phyloP scores from a whole-genome alignment of 1,284 basidiomycete genomes.

The Ceratobasidium sp. region DNA sequence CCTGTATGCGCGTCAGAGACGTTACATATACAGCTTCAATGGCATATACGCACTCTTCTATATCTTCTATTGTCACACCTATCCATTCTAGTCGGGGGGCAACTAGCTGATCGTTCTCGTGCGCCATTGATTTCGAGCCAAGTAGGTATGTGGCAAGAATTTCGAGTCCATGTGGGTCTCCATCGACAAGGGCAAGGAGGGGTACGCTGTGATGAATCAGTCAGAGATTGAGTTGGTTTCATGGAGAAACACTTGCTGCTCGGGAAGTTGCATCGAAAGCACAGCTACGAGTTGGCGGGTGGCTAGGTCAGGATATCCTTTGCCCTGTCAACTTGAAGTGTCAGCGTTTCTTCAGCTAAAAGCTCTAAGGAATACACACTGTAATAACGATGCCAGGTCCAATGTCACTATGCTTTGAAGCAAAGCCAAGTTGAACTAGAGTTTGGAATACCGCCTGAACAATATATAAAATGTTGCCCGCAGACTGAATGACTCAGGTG shows the following conservation, averaged over 20 bases:
- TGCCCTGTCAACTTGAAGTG: slow-evolving; percentile 72
- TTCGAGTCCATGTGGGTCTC: slow-evolving; percentile 90
- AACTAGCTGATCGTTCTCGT: slow-evolving; percentile 75
- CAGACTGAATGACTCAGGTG: neutral
- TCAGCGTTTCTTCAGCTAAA: neutral
- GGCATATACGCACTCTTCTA: slow-evolving; percentile 64
- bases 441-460: slow-evolving; percentile 89
- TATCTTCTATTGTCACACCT: slow-evolving; percentile 80
- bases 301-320: slow-evolving; percentile 93
- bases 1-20: slow-evolving; percentile 18
- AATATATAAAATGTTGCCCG: neutral
- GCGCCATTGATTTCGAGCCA: slow-evolving; percentile 73
- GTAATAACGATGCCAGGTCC: slow-evolving; percentile 80
- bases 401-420: slow-evolving; percentile 62
- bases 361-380: slow-evolving; percentile 58
- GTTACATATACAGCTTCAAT: neutral
- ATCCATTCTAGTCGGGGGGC: slow-evolving; percentile 81
- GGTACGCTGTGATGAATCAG: slow-evolving; percentile 67
- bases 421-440: slow-evolving; percentile 72
- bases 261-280: slow-evolving; percentile 75
- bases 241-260: slow-evolving; percentile 56
- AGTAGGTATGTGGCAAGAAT: slow-evolving; percentile 89
- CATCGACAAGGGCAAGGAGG: slow-evolving; percentile 86
- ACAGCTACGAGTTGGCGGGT: slow-evolving; percentile 85
- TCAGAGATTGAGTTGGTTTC: slow-evolving; percentile 18